Percentiles rank a stretch among this genome's conserved stretches.
Conservation (phyloP, 208 protist species). For the Trypanosoma mega region DNA sequence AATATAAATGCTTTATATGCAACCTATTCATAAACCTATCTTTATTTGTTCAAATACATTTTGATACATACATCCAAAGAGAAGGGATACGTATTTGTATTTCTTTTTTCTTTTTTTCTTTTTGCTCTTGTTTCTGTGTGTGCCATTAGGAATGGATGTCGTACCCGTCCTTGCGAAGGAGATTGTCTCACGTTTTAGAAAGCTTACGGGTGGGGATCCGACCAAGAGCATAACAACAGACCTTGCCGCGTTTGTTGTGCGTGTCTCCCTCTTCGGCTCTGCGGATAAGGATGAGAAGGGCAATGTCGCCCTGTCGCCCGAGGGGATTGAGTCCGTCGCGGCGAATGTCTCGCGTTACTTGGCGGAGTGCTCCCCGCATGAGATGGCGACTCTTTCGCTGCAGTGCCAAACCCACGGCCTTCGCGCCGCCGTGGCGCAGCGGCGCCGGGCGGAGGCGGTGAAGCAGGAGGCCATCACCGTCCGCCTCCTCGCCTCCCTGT, state of each 20-base stretch:
- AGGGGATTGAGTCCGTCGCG: conserved; percentile 59
- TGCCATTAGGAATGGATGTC: conserved; percentile 57
- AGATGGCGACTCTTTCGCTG: conserved; percentile 60
- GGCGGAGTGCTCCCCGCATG: conserved; percentile 43
- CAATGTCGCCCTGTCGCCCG: conserved; percentile 55
- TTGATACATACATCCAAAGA: no score
- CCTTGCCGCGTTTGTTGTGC: conserved; percentile 62
- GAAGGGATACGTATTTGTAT: background rate
- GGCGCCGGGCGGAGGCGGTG: conserved; percentile 45
- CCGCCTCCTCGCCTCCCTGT: conserved; percentile 50
- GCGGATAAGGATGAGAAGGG: conserved; percentile 48
- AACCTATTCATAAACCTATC: no score
- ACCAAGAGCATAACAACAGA: conserved; percentile 50
- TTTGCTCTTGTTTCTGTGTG: background rate
- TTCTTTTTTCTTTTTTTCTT: background rate
- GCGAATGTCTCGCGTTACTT: conserved; percentile 66
- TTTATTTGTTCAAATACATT: no score
- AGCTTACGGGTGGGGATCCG: conserved; percentile 21
- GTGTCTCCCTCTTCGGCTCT: conserved; percentile 59
- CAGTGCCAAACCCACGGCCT: conserved; percentile 49
- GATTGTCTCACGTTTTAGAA: conserved; percentile 58
- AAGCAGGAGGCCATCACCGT: conserved; percentile 69
- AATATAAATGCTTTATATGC: no score
- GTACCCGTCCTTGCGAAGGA: conserved; percentile 67
- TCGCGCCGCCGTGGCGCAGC: conserved; percentile 30